Evolutionary conservation across 129 eudicot genomes (phyloP).

Genomic region (Dittrichia graveolens): DNA sequence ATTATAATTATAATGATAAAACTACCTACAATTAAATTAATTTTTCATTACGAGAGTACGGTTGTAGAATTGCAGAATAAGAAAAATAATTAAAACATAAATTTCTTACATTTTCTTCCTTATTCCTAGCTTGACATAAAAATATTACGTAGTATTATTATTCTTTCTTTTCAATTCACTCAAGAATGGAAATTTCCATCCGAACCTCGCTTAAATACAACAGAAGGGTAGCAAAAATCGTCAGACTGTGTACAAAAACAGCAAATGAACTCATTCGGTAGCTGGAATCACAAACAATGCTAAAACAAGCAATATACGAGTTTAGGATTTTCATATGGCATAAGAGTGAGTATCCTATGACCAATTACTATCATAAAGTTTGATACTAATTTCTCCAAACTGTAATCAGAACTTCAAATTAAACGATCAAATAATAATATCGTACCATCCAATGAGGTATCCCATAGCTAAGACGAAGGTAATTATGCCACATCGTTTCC

Average conservation of each 20-base stretch:
- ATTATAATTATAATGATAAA: no score
- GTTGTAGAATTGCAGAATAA: neutral
- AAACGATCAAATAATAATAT: neutral
- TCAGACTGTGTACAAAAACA: no score
- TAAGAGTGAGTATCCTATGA: neutral
- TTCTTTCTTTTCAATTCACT: neutral
- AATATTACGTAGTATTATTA: no score
- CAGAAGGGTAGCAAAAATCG: neutral
- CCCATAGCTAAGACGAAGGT: slow-evolving; percentile 75
- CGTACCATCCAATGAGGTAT: slow-evolving; percentile 91
- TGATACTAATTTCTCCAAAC: neutral
- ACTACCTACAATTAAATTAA: no score
- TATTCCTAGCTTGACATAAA: no score
- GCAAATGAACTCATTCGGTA: neutral
- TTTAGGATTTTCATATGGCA: neutral
- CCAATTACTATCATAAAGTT: neutral
- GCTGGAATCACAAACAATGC: slow-evolving; percentile 10
- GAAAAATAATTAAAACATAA: neutral
- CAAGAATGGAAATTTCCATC: no score
- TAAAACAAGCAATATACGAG: neutral
- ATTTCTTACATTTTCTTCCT: neutral
- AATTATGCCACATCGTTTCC: slow-evolving; percentile 66
- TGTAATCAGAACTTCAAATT: neutral
- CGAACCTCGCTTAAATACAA: neutral
- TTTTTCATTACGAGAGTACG: no score